Evolutionary conservation across 345 rosid genomes (phyloP).

Genomic region (Eucalyptus rudis): DNA sequence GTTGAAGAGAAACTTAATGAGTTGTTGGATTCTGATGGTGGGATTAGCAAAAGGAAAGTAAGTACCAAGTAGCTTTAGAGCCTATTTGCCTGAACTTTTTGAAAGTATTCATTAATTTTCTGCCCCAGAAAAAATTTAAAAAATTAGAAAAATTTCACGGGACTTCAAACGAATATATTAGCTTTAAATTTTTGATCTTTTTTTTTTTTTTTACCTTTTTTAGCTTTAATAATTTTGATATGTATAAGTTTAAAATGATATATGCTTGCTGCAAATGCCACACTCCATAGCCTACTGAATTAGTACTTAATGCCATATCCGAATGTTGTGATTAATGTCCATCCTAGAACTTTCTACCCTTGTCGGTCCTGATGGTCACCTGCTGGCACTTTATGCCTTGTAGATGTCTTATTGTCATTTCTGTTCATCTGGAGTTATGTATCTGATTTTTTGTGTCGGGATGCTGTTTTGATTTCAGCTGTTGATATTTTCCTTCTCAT

Average conservation of each 20-base stretch:
- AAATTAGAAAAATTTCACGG: not conserved
- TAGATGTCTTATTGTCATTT: not conserved
- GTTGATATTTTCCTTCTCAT: not conserved
- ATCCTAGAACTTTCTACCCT: not conserved
- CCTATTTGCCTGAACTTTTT: not conserved
- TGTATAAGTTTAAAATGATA: not conserved
- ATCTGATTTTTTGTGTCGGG: not conserved
- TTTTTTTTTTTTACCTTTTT: not conserved
- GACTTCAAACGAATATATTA: not conserved
- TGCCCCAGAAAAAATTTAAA: not conserved
- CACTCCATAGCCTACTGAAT: not conserved
- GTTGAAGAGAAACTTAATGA: constrained; percentile 96
- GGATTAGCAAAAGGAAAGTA: constrained; percentile 86
- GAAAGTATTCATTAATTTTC: not conserved
- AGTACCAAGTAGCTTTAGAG: constrained; percentile 5
- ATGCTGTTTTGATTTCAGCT: not conserved
- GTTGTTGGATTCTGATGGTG: constrained; percentile 86
- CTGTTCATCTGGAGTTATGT: not conserved
- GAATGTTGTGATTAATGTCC: not conserved
- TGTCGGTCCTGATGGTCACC: not conserved
- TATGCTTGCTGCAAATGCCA: not conserved
- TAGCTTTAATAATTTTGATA: not conserved
- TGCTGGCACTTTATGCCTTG: not conserved
- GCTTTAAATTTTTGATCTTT: not conserved
- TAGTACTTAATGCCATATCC: not conserved